A percentile compares a stretch with the other conserved stretches of the same genome.
These are phyloP conservation scores for Talaromyces piceae DNA, from an alignment of 2,329 filamentous ascomycete genomes.

Conservation along the genomic window DNA sequence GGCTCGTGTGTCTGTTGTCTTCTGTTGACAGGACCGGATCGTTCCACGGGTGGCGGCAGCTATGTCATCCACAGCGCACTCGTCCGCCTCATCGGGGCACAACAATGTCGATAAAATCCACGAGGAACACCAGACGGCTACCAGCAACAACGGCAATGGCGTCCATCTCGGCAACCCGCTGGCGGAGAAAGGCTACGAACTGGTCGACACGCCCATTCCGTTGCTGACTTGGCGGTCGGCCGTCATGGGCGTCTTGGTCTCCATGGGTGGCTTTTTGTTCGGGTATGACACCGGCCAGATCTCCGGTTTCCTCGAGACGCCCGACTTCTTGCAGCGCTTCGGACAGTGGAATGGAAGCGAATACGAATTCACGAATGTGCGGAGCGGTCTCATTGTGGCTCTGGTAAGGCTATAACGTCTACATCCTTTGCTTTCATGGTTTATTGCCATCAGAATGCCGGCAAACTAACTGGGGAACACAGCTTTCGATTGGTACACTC, in stretches of 20 bases:
- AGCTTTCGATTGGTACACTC: slow-evolving; percentile 39
- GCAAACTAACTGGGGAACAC: not conserved
- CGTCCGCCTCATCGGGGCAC: not conserved
- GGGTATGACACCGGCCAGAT: slow-evolving; percentile 40
- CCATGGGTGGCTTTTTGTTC: slow-evolving; percentile 40
- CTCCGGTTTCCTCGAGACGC: slow-evolving; percentile 37
- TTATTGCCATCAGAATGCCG: not conserved
- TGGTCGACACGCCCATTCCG: slow-evolving; percentile 26
- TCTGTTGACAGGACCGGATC: not conserved
- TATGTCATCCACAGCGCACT: slow-evolving; percentile 2
- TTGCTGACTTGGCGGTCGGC: slow-evolving; percentile 31
- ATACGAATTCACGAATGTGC: slow-evolving; percentile 33
- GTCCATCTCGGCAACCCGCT: slow-evolving; percentile 1
- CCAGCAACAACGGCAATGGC: not conserved
- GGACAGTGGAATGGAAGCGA: slow-evolving; percentile 22
- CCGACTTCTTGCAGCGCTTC: slow-evolving; percentile 32
- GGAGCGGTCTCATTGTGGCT: slow-evolving; percentile 36
- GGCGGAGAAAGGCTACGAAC: slow-evolving; percentile 6
- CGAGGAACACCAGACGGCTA: slow-evolving; percentile 1
- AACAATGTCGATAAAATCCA: slow-evolving; percentile 3
- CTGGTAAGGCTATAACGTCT: slow-evolving; percentile 22
- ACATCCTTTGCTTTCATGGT: not conserved
- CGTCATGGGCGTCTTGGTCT: slow-evolving; percentile 38
- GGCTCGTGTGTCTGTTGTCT: too few relatives aligned
- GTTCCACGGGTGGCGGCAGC: not conserved